A percentile compares a stretch with the other conserved stretches of the same genome.
phyloP scores from a whole-genome alignment of 768 basidiomycete species.

The Sporobolomyces pararoseus region DNA sequence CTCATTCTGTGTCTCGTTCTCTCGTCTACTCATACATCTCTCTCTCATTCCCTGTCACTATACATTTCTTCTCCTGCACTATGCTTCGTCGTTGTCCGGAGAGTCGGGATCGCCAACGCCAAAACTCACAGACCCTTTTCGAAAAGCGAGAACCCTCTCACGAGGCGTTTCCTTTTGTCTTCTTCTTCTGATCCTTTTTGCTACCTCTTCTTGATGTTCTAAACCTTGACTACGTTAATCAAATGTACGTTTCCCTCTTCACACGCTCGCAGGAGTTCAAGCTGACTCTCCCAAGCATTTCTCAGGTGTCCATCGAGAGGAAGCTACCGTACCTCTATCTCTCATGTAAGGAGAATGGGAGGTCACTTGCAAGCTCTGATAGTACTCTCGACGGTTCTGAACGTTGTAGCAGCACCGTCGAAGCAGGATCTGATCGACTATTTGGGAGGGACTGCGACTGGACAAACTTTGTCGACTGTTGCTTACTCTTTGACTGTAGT shows the following conservation, averaged over 20 bases:
- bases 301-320: slow-evolving; percentile 18
- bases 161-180: too few relatives aligned
- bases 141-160: too few relatives aligned
- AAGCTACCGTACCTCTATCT: not conserved
- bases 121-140: too few relatives aligned
- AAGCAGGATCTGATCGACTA: slow-evolving; percentile 20
- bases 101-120: not conserved
- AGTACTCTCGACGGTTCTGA: too few relatives aligned
- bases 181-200: too few relatives aligned
- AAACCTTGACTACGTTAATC: too few relatives aligned
- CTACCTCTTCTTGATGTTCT: too few relatives aligned
- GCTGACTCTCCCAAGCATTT: not conserved
- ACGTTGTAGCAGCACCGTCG: not conserved
- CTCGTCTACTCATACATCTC: not conserved
- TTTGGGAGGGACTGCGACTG: slow-evolving; percentile 24
- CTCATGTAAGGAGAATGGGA: too few relatives aligned
- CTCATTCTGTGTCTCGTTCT: not conserved
- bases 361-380: too few relatives aligned
- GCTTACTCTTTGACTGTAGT: slow-evolving; percentile 20
- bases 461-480: slow-evolving; percentile 23
- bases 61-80: not conserved
- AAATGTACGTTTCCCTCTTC: too few relatives aligned
- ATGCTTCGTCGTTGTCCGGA: not conserved
- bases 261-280: not conserved
- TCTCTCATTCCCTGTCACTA: slow-evolving; percentile 1